Percentiles rank a stretch among this genome's conserved stretches.
These are phyloP conservation scores for Ramaria sp. DNA, from an alignment of 768 basidiomycete genomes.

Conservation along the genomic window DNA sequence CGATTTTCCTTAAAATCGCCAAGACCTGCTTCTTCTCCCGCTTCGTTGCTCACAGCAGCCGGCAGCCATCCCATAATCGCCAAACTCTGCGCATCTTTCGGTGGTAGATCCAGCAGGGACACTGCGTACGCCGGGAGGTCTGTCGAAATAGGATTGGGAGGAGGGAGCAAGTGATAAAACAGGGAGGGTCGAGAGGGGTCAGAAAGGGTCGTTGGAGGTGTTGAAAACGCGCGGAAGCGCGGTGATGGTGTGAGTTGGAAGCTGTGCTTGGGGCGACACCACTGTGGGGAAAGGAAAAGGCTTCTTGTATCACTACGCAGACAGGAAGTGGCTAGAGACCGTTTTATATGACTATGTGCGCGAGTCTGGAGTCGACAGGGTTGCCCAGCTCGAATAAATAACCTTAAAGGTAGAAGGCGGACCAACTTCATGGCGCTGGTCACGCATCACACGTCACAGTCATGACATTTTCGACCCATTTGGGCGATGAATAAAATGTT, in stretches of 20 bases:
- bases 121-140: constrained; percentile 46
- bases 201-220: constrained; percentile 16
- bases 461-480: too few species aligned
- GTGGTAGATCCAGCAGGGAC: constrained; percentile 44
- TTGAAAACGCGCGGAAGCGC: not conserved
- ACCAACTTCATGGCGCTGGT: not conserved
- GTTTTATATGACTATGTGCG: not conserved
- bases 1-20: constrained; percentile 67
- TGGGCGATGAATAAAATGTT: too few species aligned
- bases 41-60: constrained; percentile 24
- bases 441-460: not conserved
- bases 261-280: not conserved
- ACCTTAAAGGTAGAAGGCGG: not conserved
- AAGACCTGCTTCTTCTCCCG: constrained; percentile 37
- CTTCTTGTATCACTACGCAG: too few species aligned
- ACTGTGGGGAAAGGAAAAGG: not conserved
- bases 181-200: constrained; percentile 57
- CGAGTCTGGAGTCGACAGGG: not conserved
- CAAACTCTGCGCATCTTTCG: constrained; percentile 32
- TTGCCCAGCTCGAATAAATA: not conserved
- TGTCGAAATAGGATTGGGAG: constrained; percentile 38
- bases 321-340: not conserved
- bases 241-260: not conserved
- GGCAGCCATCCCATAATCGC: constrained; percentile 65
- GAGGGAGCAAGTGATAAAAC: constrained; percentile 54